These are phyloP conservation scores for Gnomoniopsis smithogilvyi DNA, from an alignment of 2,329 filamentous ascomycete species.

Conservation along the genomic window DNA sequence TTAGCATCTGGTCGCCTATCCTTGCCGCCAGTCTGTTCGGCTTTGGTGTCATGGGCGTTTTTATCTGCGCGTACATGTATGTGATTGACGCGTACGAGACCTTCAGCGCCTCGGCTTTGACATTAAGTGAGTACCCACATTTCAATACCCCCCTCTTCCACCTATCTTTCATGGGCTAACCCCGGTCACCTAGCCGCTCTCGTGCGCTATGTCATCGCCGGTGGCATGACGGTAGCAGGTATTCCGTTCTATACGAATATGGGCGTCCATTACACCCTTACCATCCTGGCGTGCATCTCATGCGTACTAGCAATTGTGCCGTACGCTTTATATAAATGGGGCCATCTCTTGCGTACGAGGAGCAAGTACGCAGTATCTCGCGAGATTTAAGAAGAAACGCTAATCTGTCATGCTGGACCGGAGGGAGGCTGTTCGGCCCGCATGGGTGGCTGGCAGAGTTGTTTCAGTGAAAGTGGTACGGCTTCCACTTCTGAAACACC, in stretches of 20 bases:
- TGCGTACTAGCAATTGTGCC: conserved; percentile 28
- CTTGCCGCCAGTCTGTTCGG: conserved; percentile 41
- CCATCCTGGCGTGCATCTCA: conserved; percentile 29
- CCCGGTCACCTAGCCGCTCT: conserved; percentile 19
- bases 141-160: too few species aligned
- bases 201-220: conserved; percentile 28
- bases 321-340: conserved; percentile 26
- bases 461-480: too few species aligned
- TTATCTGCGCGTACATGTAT: conserved; percentile 32
- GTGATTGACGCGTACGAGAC: conserved; percentile 34
- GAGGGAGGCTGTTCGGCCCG: too few species aligned
- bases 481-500: too few species aligned
- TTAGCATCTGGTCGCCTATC: conserved; percentile 44
- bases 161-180: too few species aligned
- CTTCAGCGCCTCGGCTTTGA: conserved; percentile 30
- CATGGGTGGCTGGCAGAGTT: too few species aligned
- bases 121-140: conserved; percentile 21
- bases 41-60: conserved; percentile 41
- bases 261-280: conserved; percentile 31
- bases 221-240: conserved; percentile 32
- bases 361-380: conserved; percentile 17
- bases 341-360: conserved; percentile 9
- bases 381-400: background rate
- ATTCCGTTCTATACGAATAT: conserved; percentile 32
- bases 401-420: too few species aligned